Base-by-base conservation (phyloP, 2,329 filamentous ascomycete genomes). In the Exserohilum rostratum region DNA sequence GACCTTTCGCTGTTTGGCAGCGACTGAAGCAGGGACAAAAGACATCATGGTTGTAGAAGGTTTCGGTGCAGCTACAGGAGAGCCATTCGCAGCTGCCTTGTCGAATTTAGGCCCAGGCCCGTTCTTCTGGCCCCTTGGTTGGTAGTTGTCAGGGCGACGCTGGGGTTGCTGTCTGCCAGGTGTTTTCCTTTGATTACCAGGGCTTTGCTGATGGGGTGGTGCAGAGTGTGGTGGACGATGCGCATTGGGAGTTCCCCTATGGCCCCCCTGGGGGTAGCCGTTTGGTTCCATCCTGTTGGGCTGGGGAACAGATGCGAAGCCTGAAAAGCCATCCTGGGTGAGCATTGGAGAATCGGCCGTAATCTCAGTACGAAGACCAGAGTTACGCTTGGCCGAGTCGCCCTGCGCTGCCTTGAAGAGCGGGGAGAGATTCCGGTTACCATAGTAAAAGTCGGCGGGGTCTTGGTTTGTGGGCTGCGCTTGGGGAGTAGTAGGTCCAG, bases 371-470 rank as follows among this genome's bases (percentile, higher is more conserved):
- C 78, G 77, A 9, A 80, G 70, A 45, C 71, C 69, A 29, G 79
- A 80, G 27, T 77, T 75, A 30, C 76, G 77, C 40, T 74, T 70
- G 5, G 73, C 64, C 11, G 76, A 73, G 35, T 80, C 77, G n/a
- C 67, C 63, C 50, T 78, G 76, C 12, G 77, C 77, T 29, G 78
- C 78, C 59, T 80, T 77, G 72, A 82, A 82, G 20, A 82, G 58
- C 3, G 78, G 78, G 3, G 79, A 80, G 30, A 82, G 77, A 56
- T 81, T 81, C 35, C 75, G 74, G 40, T 80, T 79, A 57, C 79
- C 80, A 40, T 73, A 74, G 40, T 74, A 69, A 37, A 73, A 68
- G 46, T 72, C 67, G 12, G 67, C 51, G 10, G 58, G 37, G 10
- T 72, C 67, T 25, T 69, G 66, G 40, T 58, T 50, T n/a, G 58